phyloP scores from a whole-genome alignment of 2,329 filamentous ascomycete species.

The Alternaria triticimaculans region DNA sequence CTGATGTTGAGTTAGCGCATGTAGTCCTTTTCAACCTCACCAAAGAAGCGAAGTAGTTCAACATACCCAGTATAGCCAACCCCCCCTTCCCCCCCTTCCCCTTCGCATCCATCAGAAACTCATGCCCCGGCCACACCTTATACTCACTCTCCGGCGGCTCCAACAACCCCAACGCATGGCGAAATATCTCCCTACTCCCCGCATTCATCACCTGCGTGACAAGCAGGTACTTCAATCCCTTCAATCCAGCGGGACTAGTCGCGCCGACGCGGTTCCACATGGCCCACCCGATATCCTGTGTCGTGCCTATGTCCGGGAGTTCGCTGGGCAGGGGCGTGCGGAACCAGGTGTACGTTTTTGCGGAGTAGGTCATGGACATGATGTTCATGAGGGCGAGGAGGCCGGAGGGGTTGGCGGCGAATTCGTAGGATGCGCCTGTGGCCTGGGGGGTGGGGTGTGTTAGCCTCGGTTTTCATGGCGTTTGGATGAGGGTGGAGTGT shows the following conservation, averaged over 20 bases:
- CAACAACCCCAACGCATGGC: slow-evolving; percentile 3
- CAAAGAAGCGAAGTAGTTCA: too few species aligned
- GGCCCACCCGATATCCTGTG: slow-evolving; percentile 16
- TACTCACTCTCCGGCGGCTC: slow-evolving; percentile 9
- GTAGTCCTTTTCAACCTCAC: too few species aligned
- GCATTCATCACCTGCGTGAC: slow-evolving; percentile 15
- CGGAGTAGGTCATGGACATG: slow-evolving; percentile 6
- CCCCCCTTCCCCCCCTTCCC: slow-evolving; percentile 4
- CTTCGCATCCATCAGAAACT: slow-evolving; percentile 5
- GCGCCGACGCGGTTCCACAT: slow-evolving; percentile 15
- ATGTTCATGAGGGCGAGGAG: slow-evolving; percentile 14
- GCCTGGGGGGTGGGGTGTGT: not conserved
- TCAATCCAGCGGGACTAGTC: not conserved
- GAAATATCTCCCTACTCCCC: slow-evolving; percentile 1
- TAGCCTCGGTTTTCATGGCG: too few species aligned
- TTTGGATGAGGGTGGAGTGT: too few species aligned
- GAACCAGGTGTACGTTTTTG: slow-evolving; percentile 10
- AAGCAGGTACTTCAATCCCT: slow-evolving; percentile 13
- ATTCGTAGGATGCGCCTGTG: slow-evolving; percentile 12
- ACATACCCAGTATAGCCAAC: slow-evolving; percentile 11
- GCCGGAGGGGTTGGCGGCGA: slow-evolving; percentile 7
- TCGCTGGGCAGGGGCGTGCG: slow-evolving; percentile 3
- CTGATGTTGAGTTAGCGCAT: not conserved
- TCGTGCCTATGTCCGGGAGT: slow-evolving; percentile 11
- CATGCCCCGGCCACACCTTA: slow-evolving; percentile 14